These are phyloP conservation scores for Tetrahymena elliotti DNA, from an alignment of 73 alveolate species.

Conservation along the genomic window DNA sequence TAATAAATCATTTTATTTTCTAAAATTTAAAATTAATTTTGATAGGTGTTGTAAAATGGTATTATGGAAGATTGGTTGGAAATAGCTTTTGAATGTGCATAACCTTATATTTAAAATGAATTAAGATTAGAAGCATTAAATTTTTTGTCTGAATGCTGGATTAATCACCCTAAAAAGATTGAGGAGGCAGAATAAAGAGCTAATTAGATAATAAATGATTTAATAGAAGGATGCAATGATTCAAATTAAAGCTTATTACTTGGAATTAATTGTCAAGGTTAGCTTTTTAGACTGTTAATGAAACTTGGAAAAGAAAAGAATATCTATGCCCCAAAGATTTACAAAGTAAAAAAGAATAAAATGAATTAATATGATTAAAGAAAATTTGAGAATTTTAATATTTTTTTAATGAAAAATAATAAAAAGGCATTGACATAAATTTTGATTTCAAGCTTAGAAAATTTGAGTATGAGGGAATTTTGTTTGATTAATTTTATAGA, in stretches of 20 bases:
- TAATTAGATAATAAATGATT: not conserved
- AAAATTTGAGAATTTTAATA: too few relatives aligned
- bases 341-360: conserved; percentile 57
- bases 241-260: not conserved
- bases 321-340: conserved; percentile 87
- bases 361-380: too few relatives aligned
- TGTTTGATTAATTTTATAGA: conserved; percentile 73
- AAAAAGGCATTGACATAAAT: conserved; percentile 64
- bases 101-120: not conserved
- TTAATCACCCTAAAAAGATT: not conserved
- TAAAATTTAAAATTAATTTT: too few relatives aligned
- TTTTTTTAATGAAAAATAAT: not conserved
- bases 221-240: not conserved
- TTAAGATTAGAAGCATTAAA: not conserved
- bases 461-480: conserved; percentile 76
- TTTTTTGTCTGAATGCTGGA: not conserved
- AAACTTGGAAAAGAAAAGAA: conserved; percentile 78
- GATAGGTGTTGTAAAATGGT: not conserved
- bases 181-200: not conserved
- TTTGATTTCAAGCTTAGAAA: conserved; percentile 83
- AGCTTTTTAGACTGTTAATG: conserved; percentile 59
- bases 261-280: conserved; percentile 35
- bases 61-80: not conserved
- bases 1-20: too few relatives aligned
- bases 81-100: not conserved